These are phyloP conservation scores for Serpula lacrymans DNA, from an alignment of 768 basidiomycete species.

Conservation along the genomic window DNA sequence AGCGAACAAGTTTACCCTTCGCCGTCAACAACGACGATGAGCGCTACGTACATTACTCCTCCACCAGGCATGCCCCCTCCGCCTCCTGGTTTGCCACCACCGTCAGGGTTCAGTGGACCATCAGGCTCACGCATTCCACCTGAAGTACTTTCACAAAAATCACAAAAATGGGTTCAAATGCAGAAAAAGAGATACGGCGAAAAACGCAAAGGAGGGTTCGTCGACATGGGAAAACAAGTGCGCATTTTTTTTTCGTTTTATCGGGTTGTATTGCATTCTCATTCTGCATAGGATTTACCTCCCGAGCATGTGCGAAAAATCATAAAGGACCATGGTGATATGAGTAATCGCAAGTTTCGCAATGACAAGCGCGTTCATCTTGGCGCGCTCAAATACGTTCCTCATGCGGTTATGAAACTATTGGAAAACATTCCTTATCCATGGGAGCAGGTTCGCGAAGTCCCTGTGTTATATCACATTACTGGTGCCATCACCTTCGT, in stretches of 20 bases:
- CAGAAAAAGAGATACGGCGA: conserved; percentile 91
- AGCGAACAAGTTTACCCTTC: background rate
- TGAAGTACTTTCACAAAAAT: conserved; percentile 84
- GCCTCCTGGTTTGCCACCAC: conserved; percentile 41
- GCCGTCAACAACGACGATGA: conserved; percentile 24
- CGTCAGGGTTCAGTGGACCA: conserved; percentile 27
- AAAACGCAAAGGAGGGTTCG: conserved; percentile 84
- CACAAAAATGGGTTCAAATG: conserved; percentile 95
- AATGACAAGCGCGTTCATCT: conserved; percentile 99
- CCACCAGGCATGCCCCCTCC: conserved; percentile 41
- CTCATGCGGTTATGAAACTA: conserved; percentile 98
- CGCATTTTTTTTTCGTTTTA: conserved; percentile 19
- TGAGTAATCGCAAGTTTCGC: conserved; percentile 98
- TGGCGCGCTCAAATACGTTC: conserved; percentile 96
- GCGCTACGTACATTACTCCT: conserved; percentile 29
- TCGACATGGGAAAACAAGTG: conserved; percentile 93
- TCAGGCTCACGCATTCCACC: conserved; percentile 45
- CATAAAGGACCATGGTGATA: conserved; percentile 99
- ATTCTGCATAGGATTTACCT: conserved; percentile 70
- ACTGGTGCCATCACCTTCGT: conserved; percentile 99
- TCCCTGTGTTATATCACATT: conserved; percentile 97
- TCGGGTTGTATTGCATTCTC: conserved; percentile 16
- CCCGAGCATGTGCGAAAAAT: conserved; percentile 99
- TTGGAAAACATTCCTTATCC: conserved; percentile 97
- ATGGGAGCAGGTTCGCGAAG: conserved; percentile 99